Percentiles rank a stretch among this genome's conserved stretches.
These are phyloP conservation scores for Podochytrium sp. DNA, from an alignment of 192 early-diverging fungal species.

Conservation along the genomic window DNA sequence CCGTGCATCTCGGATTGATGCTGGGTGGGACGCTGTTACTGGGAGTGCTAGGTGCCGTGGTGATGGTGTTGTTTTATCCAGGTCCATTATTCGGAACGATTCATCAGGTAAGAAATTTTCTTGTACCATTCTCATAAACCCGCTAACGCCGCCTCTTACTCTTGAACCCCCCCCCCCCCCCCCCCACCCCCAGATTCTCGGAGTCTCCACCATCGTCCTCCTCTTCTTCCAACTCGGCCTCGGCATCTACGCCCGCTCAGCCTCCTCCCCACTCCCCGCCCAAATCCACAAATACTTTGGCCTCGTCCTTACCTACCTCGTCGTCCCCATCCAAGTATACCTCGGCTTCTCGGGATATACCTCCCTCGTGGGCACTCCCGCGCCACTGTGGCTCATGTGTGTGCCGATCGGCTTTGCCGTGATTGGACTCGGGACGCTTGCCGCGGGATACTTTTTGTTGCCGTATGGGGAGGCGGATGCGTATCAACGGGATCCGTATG, in stretches of 20 bases:
- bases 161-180: too few species aligned
- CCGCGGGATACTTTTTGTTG: conserved; percentile 1
- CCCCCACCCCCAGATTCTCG: not conserved
- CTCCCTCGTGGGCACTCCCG: not conserved
- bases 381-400: conserved; percentile 10
- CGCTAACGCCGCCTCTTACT: too few species aligned
- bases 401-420: not conserved
- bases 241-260: not conserved
- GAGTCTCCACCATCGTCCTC: not conserved
- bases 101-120: conserved; percentile 18
- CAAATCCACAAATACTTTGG: conserved; percentile 29
- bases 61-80: conserved; percentile 11
- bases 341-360: conserved; percentile 17
- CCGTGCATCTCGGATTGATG: conserved; percentile 17
- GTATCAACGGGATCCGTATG: not conserved
- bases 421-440: not conserved
- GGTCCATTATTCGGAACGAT: not conserved
- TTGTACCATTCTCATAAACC: too few species aligned
- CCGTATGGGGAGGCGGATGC: conserved; percentile 3
- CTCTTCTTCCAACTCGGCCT: conserved; percentile 9
- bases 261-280: not conserved
- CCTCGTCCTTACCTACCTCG: not conserved
- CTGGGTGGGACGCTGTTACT: conserved; percentile 1
- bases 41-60: not conserved
- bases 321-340: conserved; percentile 17